Evolutionary conservation across 169 alveolate genomes (phyloP), one percentile per base, ranked within the genome.

Genomic region (Eimeria nieschulzi): DNA sequence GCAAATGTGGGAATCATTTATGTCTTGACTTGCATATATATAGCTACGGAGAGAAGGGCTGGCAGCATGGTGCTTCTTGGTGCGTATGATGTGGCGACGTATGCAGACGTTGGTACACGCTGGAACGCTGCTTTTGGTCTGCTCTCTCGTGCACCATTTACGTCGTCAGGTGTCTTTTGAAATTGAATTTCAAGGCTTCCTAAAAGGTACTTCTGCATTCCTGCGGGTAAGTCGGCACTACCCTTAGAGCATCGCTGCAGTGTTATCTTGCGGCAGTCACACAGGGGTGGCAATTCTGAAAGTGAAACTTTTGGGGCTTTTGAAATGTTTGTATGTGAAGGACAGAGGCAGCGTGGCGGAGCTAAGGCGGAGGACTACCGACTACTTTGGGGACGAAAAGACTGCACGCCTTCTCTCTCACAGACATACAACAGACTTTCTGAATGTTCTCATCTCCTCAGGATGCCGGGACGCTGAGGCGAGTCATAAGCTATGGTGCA

Each of bases 121-220:
- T n/a, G 75, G 75, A 9, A 25, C 39, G 39, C 9, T 66, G n/a
- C 21, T 66, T 12, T 25, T 66, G 33, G 15, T 66, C 39, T 9
- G 15, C 26, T 66, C 15, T 66, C 21, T 66, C 75, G 26, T 66
- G 1, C n/a, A n/a, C 13, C 33, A n/a, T 66, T 5, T 66, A 17
- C 39, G n/a, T 12, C 75, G 75, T n/a, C n/a, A 66, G 33, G 75
- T 66, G n/a, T 66, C 75, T 25, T 66, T 66, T n/a, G 75, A 66
- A 25, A 2, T 66, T 9, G n/a, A 15, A 12, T 66, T 66, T n/a
- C n/a, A n/a, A 15, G 26, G 15, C 21, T 66, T 66, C 21, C 26
- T 66, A 5, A 12, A n/a, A 66, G 75, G 21, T 9, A 9, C 75
- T 25, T 17, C 75, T 19, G n/a, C 75, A 17, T 66, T 66, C 5